These are phyloP conservation scores for Chaetomium tenue DNA, from an alignment of 495 filamentous ascomycete species.

Conservation along the genomic window DNA sequence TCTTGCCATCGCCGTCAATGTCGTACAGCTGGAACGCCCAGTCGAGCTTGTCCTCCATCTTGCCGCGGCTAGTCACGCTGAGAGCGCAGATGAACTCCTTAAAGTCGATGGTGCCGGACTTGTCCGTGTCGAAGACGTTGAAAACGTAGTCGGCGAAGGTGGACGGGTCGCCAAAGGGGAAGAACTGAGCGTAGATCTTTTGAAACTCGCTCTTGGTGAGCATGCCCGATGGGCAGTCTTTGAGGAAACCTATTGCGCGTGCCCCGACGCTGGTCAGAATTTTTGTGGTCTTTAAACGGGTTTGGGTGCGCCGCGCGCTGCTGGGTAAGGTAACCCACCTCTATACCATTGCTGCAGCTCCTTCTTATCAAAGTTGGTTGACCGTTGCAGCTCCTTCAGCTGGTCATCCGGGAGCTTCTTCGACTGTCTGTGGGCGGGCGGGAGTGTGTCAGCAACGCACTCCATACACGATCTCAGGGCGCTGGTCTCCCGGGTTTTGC, in stretches of 20 bases:
- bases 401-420: constrained; percentile 97
- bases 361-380: constrained; percentile 99
- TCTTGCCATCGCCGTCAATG: constrained; percentile 98
- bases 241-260: constrained; percentile 74
- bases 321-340: constrained; percentile 56
- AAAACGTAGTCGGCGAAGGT: constrained; percentile 99
- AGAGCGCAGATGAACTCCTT: constrained; percentile 99
- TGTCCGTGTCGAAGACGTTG: constrained; percentile 97
- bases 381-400: constrained; percentile 89
- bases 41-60: constrained; percentile 99
- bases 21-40: constrained; percentile 99
- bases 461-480: neutral
- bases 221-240: constrained; percentile 95
- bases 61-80: constrained; percentile 92
- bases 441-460: constrained; percentile 16
- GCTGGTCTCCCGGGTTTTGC: neutral
- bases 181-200: constrained; percentile 99
- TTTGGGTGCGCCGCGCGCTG: neutral
- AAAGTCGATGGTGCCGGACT: constrained; percentile 96
- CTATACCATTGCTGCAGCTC: constrained; percentile 99
- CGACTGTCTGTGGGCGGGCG: constrained; percentile 60
- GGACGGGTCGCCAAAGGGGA: constrained; percentile 95
- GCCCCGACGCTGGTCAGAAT: neutral
- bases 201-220: constrained; percentile 98
- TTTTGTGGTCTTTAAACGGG: neutral